Conservation (phyloP, 2,329 filamentous ascomycete species). For the Xylariomycetidae sp. region DNA sequence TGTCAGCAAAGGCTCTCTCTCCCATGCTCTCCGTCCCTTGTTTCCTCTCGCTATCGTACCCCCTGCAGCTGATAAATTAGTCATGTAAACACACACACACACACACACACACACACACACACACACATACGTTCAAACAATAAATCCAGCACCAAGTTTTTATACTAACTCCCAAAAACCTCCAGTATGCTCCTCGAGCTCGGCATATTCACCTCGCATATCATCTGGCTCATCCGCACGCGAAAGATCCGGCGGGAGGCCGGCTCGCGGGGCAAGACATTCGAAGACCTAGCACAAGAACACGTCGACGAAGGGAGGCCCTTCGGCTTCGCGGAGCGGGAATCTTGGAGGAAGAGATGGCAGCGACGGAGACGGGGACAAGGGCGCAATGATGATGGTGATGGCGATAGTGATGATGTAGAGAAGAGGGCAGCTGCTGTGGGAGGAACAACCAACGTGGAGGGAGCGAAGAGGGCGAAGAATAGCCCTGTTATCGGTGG, state of each 20-base stretch:
- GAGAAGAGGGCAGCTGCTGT: too few relatives aligned
- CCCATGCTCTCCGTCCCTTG: too few relatives aligned
- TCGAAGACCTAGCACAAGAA: slow-evolving; percentile 47
- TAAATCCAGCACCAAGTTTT: too few relatives aligned
- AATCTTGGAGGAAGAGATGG: slow-evolving; percentile 6
- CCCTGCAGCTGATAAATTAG: too few relatives aligned
- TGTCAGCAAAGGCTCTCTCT: too few relatives aligned
- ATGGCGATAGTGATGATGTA: neutral
- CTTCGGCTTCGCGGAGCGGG: slow-evolving; percentile 34
- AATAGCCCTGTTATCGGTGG: too few relatives aligned
- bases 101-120: too few relatives aligned
- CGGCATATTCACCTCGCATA: slow-evolving; percentile 56
- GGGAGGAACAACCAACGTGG: too few relatives aligned
- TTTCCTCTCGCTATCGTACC: too few relatives aligned
- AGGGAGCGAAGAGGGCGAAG: too few relatives aligned
- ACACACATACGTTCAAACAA: too few relatives aligned
- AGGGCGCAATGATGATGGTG: slow-evolving; percentile 7
- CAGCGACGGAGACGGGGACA: slow-evolving; percentile 6
- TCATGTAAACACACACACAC: too few relatives aligned
- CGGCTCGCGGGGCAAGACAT: slow-evolving; percentile 44
- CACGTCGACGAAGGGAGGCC: slow-evolving; percentile 25
- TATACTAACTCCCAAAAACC: slow-evolving; percentile 5
- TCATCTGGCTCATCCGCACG: slow-evolving; percentile 54
- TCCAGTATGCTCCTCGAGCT: slow-evolving; percentile 50
- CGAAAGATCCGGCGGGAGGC: slow-evolving; percentile 47